Evolutionary conservation across 208 protist genomes (phyloP).

Genomic region (Leishmania aethiopica): DNA sequence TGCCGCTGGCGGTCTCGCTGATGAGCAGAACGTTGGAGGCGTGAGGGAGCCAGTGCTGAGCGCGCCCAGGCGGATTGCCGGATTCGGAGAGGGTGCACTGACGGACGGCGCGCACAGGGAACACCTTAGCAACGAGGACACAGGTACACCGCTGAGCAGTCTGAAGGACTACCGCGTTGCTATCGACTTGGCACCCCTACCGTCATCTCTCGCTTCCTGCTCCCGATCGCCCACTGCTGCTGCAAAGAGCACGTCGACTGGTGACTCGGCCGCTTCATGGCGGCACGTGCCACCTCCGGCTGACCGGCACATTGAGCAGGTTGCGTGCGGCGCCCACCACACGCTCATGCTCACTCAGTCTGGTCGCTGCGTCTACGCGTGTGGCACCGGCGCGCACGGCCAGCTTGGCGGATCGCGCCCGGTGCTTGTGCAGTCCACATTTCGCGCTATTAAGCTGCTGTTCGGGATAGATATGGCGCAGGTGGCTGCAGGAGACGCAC

Average conservation of each 20-base stretch:
- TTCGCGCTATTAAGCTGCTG: constrained; percentile 70
- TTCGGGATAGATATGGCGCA: constrained; percentile 72
- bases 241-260: neutral
- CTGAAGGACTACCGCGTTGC: constrained; percentile 7
- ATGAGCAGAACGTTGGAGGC: neutral
- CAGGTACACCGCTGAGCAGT: neutral
- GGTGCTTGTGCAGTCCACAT: constrained; percentile 58
- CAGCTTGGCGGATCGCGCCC: constrained; percentile 61
- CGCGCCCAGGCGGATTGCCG: constrained; percentile 34
- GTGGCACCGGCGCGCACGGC: constrained; percentile 67
- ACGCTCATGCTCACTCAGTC: constrained; percentile 66
- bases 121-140: neutral
- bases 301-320: constrained; percentile 42
- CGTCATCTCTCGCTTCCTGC: constrained; percentile 9
- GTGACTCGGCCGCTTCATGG: neutral
- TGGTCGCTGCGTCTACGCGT: constrained; percentile 60
- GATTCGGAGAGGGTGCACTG: constrained; percentile 32
- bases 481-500: constrained; percentile 62
- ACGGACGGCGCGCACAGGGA: neutral
- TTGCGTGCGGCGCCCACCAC: constrained; percentile 72
- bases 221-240: neutral
- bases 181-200: constrained; percentile 10
- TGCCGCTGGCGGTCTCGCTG: neutral
- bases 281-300: constrained; percentile 17
- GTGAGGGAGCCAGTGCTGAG: constrained; percentile 26